Evolutionary conservation across 108 stramenopile genomes (phyloP), one percentile per base, ranked within the genome.

Genomic region (Aurantiochytrium sp.): DNA sequence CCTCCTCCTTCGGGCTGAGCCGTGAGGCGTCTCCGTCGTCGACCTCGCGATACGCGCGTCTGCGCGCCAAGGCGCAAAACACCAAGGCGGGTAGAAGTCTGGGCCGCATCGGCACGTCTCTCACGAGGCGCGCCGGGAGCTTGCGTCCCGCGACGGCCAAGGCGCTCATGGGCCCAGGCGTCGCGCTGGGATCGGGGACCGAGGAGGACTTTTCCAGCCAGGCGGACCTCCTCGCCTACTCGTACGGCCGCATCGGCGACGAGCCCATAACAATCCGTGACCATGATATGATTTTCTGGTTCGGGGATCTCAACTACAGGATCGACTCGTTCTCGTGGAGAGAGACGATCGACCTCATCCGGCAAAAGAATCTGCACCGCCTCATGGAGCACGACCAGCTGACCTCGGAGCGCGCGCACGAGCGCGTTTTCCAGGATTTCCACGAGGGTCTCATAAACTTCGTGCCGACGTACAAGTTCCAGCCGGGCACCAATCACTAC

Each of bases 331-430:
- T 81, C 41, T 81, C 69, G 21, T 81, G 69, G 69, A 39, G 42
- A 37, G 69, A 81, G 10, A 45, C 69, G 27, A 45, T 81, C 37
- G 41, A 81, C 4, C 41, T 45, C 24, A 37, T 81, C 10, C 69
- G 69, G 6, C 41, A 39, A 37, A 81, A 81, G 22, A 39, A 45
- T 22, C 36, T 81, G n/a, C 22, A n/a, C n/a, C 24, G n/a, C 4
- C 69, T 81, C 42, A 39, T 81, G 41, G 69, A 81, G 37, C 69
- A 81, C 27, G 69, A 81, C 69, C 69, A 81, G 22, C 69, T 81
- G n/a, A 81, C 27, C 22, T 27, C 42, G 24, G 69, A 81, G 69
- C 37, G 69, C 15, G 41, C 41, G 6, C 41, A 39, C 10, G 42
- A 45, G 17, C 37, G 69, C n/a, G 69, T 81, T 45, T 81, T 81